Conservation (phyloP, 345 rosid species). For the Populus davidiana region DNA sequence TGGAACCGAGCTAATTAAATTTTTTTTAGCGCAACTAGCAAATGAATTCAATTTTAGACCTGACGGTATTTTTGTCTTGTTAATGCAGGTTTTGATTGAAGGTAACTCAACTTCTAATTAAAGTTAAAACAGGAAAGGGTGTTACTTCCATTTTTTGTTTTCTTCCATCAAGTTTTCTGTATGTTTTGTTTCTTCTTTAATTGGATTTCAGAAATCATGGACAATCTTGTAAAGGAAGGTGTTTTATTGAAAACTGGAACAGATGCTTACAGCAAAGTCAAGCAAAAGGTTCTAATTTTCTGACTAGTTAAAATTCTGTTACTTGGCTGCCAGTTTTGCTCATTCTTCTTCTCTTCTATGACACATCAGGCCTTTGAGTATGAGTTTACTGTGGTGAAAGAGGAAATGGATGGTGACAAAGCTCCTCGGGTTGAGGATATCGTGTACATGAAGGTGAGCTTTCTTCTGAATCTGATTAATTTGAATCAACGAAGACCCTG, state of each 20-base stretch:
- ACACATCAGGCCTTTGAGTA: conserved; percentile 42
- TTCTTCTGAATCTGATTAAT: neutral
- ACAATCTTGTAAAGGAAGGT: conserved; percentile 70
- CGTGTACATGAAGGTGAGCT: conserved; percentile 73
- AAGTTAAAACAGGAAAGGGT: conserved; percentile 13
- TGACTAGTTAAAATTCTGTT: neutral
- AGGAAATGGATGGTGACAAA: conserved; percentile 58
- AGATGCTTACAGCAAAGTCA: conserved; percentile 59
- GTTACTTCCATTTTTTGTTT: conserved; percentile 7
- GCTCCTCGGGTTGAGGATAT: conserved; percentile 46
- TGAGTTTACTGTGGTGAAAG: conserved; percentile 67
- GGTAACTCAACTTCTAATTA: conserved; percentile 44
- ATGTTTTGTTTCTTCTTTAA: conserved; percentile 6
- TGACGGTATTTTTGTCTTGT: neutral
- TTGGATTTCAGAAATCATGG: conserved; percentile 70
- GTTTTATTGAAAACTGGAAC: conserved; percentile 52
- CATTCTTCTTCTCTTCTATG: conserved; percentile 6
- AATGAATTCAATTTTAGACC: neutral
- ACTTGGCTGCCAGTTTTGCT: neutral
- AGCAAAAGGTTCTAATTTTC: conserved; percentile 46
- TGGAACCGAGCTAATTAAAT: neutral
- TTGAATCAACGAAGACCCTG: neutral
- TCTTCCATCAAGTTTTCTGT: neutral
- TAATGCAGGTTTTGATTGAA: conserved; percentile 71
- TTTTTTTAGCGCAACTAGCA: neutral